A percentile compares a stretch with the other conserved stretches of the same genome.
These are phyloP conservation scores for Prunella vulgaris DNA, from an alignment of 257 asterid genomes.

Conservation along the genomic window DNA sequence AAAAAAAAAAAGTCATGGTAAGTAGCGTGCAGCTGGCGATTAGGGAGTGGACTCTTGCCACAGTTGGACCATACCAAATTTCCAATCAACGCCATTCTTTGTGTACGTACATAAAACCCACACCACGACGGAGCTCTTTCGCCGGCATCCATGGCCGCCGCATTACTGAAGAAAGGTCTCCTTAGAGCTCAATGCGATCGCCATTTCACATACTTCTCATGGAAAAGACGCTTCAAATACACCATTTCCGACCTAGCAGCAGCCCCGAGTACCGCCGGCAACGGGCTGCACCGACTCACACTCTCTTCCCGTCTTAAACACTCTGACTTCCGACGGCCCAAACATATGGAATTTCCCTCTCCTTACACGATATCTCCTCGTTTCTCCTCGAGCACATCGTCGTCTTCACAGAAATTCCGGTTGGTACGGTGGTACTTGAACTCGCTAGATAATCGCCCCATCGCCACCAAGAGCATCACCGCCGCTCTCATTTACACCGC, in stretches of 20 bases:
- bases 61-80: no score
- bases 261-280: constrained; percentile 10
- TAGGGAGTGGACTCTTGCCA: no score
- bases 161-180: constrained; percentile 18
- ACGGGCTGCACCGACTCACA: constrained; percentile 24
- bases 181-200: background rate
- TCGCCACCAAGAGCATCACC: constrained; percentile 74
- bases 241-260: constrained; percentile 22
- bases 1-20: no score
- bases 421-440: constrained; percentile 65
- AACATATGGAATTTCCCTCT: constrained; percentile 16
- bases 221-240: background rate
- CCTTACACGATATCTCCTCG: constrained; percentile 20
- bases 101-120: no score
- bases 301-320: constrained; percentile 37
- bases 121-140: background rate
- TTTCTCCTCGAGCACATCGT: constrained; percentile 13
- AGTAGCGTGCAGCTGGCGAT: no score
- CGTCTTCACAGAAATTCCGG: constrained; percentile 36
- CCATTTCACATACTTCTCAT: constrained; percentile 8
- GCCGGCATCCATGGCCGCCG: constrained; percentile 44
- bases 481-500: constrained; percentile 69
- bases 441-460: constrained; percentile 55
- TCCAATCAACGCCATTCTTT: no score
- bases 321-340: constrained; percentile 26